Conservation (phyloP, 208 protist species). For the Acanthamoeba quina region DNA sequence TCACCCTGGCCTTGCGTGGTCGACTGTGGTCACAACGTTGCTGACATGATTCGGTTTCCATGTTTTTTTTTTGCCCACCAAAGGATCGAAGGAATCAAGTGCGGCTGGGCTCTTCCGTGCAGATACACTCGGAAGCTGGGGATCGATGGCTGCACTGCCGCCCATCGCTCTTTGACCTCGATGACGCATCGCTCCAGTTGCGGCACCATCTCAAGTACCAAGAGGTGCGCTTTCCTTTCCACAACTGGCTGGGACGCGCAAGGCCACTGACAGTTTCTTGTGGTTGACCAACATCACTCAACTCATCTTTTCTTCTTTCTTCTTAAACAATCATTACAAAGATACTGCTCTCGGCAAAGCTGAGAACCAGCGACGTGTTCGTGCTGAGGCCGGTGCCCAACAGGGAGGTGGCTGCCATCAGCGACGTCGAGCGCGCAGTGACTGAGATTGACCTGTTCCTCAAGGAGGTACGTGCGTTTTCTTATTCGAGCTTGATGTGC, state of each 20-base stretch:
- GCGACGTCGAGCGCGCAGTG: background rate
- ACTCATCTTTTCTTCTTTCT: background rate
- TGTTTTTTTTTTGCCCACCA: too few relatives aligned
- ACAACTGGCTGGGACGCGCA: too few relatives aligned
- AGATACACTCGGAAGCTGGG: conserved; percentile 15
- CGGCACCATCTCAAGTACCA: conserved; percentile 46
- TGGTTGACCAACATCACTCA: background rate
- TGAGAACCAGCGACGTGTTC: conserved; percentile 42
- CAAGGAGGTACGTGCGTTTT: background rate
- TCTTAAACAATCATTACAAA: background rate
- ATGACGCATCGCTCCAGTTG: conserved; percentile 48
- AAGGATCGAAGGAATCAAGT: conserved; percentile 28
- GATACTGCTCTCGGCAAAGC: conserved; percentile 46
- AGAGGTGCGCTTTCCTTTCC: background rate
- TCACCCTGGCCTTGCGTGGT: too few relatives aligned
- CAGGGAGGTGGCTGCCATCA: conserved; percentile 8
- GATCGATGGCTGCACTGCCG: conserved; percentile 54
- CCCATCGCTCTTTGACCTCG: conserved; percentile 15
- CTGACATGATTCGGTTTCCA: too few relatives aligned
- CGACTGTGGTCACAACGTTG: too few relatives aligned
- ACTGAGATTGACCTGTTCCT: conserved; percentile 40
- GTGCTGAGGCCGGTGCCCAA: conserved; percentile 53
- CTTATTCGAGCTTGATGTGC: background rate
- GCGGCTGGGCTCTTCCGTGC: conserved; percentile 2
- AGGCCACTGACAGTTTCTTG: too few relatives aligned